Percentiles rank a stretch among this genome's conserved stretches.
Evolutionary conservation across 805 yeast genomes (phyloP).

Genomic region (Hemisphaericaspora nanyangensis): DNA sequence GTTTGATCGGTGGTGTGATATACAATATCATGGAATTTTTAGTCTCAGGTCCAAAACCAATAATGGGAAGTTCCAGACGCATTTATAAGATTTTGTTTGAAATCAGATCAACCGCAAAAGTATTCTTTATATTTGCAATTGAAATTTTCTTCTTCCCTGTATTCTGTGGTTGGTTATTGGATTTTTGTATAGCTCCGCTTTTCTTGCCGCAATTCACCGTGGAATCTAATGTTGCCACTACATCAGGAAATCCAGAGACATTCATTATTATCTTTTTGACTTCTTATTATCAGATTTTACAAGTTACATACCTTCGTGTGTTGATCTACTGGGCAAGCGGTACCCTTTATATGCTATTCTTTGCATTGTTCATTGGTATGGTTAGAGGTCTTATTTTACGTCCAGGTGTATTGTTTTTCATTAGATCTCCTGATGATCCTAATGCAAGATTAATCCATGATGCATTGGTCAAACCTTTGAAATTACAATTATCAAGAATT

Average conservation of each 20-base stretch:
- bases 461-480: slow-evolving; percentile 74
- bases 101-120: slow-evolving; percentile 62
- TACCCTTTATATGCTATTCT: slow-evolving; percentile 78
- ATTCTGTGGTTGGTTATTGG: slow-evolving; percentile 77
- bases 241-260: background rate
- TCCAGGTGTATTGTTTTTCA: slow-evolving; percentile 86
- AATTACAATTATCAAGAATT: slow-evolving; percentile 69
- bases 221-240: slow-evolving; percentile 5
- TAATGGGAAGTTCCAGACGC: slow-evolving; percentile 48
- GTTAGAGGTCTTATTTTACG: slow-evolving; percentile 68
- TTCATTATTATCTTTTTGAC: slow-evolving; percentile 17
- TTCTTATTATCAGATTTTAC: slow-evolving; percentile 15
- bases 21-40: slow-evolving; percentile 28
- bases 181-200: slow-evolving; percentile 63
- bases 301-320: slow-evolving; percentile 17
- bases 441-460: slow-evolving; percentile 82
- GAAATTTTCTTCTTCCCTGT: slow-evolving; percentile 86
- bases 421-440: slow-evolving; percentile 93
- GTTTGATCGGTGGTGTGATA: slow-evolving; percentile 19
- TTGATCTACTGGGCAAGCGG: slow-evolving; percentile 63
- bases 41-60: slow-evolving; percentile 36
- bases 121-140: slow-evolving; percentile 65
- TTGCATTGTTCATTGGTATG: slow-evolving; percentile 86
- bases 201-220: slow-evolving; percentile 19
- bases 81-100: slow-evolving; percentile 53